phyloP scores from a whole-genome alignment of 805 yeast species.

The Yueomyces sp. region DNA sequence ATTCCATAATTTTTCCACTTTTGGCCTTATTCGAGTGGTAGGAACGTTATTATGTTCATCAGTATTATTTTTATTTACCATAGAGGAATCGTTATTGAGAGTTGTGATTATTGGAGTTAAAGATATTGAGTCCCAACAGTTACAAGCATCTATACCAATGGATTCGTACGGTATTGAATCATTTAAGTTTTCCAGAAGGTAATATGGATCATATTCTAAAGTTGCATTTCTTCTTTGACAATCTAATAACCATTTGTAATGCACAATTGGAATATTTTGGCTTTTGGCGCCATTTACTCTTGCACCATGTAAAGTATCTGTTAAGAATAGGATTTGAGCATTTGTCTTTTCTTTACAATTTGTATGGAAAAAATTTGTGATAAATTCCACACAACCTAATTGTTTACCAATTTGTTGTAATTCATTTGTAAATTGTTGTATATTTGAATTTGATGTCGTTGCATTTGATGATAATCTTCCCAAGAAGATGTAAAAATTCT shows the following conservation, averaged over 20 bases:
- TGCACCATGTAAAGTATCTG: constrained; percentile 16
- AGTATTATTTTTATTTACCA: no score
- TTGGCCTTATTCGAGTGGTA: no score
- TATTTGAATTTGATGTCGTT: neutral
- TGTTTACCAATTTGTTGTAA: constrained; percentile 8
- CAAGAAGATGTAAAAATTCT: constrained; percentile 16
- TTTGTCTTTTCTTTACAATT: constrained; percentile 4
- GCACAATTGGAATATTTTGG: constrained; percentile 29
- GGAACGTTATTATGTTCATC: no score
- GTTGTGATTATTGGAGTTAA: no score
- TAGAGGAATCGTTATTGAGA: no score
- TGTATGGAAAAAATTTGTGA: constrained; percentile 7
- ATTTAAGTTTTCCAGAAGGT: constrained; percentile 10
- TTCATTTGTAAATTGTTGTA: neutral
- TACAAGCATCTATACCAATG: constrained; percentile 24
- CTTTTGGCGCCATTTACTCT: constrained; percentile 26
- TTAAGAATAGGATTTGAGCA: constrained; percentile 12
- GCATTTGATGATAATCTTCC: constrained; percentile 12
- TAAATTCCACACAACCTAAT: constrained; percentile 8
- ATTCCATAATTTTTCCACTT: no score
- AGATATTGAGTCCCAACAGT: constrained; percentile 11
- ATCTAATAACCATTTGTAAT: constrained; percentile 32
- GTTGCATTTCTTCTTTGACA: constrained; percentile 29
- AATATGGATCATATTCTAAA: constrained; percentile 26
- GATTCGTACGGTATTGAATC: constrained; percentile 10